These are phyloP conservation scores for Xylaria hypoxylon DNA, from an alignment of 2,329 filamentous ascomycete genomes.

Conservation along the genomic window DNA sequence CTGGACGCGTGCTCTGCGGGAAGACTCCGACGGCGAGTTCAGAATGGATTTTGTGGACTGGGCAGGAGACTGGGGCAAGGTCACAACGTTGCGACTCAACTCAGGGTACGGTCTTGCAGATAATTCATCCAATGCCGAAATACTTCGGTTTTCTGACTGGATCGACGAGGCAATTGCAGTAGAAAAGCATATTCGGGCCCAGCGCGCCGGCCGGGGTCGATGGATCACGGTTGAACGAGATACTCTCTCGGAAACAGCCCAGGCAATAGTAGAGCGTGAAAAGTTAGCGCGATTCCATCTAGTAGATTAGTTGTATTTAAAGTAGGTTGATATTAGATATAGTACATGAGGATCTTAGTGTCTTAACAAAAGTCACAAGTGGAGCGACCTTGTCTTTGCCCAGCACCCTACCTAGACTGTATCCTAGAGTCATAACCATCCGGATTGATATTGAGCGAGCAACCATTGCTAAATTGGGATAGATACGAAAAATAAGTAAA, in stretches of 20 bases:
- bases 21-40: conserved; percentile 57
- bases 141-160: conserved; percentile 52
- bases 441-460: too few relatives aligned
- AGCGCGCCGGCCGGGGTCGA: conserved; percentile 61
- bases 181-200: conserved; percentile 61
- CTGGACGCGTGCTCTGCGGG: conserved; percentile 65
- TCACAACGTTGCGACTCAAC: conserved; percentile 58
- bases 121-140: conserved; percentile 52
- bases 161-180: conserved; percentile 55
- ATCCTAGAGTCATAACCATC: not conserved
- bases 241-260: conserved; percentile 39
- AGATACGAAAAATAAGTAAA: not conserved
- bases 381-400: too few relatives aligned
- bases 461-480: not conserved
- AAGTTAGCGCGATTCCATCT: conserved; percentile 4
- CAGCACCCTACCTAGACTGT: too few relatives aligned
- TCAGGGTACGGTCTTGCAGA: conserved; percentile 57
- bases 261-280: conserved; percentile 34
- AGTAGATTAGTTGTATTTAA: not conserved
- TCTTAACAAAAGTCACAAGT: not conserved
- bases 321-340: not conserved
- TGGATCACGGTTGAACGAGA: conserved; percentile 63
- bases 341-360: not conserved
- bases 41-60: conserved; percentile 61
- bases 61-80: conserved; percentile 65